Base-by-base conservation (phyloP, 768 basidiomycete species). In the Phaeolepiota aurea region DNA sequence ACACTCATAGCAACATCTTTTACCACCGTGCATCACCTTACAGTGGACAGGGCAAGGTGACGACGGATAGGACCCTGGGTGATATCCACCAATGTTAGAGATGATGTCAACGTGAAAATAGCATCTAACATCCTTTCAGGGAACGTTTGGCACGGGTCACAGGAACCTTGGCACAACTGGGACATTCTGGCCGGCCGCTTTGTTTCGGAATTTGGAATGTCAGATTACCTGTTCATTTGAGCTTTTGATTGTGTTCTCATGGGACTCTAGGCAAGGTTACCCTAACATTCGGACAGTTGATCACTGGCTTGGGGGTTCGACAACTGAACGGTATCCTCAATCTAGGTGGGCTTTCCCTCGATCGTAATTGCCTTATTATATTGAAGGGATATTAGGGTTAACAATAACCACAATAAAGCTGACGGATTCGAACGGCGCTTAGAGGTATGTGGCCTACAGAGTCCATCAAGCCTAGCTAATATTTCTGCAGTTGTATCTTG, bases 121-220 rank as follows among this genome's bases (percentile, higher is more conserved):
- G 5, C 16, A 9, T 35, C 16, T 9, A 5, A 9, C 7, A 14
- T 35, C 5, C 16, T 35, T 15, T 7, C 48, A 82, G 82, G 83
- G 87, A 90, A 91, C 57, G 88, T 94, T 12, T 94, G 91, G 91
- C 91, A 94, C 54, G 91, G 87, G 14, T 70, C 86, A 2, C 90
- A 97, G 56, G 85, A 92, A 53, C 79, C 89, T 0, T 98, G 92
- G 87, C 79, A 86, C 47, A 87, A 93, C 44, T 97, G 92, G 90
- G 89, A 94, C 52, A 77, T 76, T 36, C 71, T 98, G 12, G 71
- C 86, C 0, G 92, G 91, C 30, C 78, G 94, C 23, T 97, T 97
- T 62, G 87, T 97, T 19, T 91, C 87, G 4, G 92, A 96, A 57
- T 94, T 94, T 49, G 91, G 91, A 48, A 93, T 93, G 89, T 84